Percentiles rank a stretch among this genome's conserved stretches.
phyloP scores from a whole-genome alignment of 768 basidiomycete genomes.

The Leccinum obscurum region DNA sequence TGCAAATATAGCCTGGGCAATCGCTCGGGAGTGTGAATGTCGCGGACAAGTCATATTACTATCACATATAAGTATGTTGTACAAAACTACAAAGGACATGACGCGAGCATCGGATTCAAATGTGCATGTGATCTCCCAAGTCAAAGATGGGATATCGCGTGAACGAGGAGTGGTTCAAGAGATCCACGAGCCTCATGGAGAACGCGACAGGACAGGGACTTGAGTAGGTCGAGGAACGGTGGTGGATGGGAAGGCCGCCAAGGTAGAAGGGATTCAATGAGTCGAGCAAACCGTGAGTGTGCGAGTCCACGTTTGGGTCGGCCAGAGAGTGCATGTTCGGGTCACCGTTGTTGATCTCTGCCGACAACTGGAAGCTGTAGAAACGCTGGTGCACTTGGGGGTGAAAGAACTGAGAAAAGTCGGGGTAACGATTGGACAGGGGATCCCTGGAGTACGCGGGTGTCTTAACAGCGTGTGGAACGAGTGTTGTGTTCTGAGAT shows the following conservation, averaged over 20 bases:
- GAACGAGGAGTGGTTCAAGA: constrained; percentile 2
- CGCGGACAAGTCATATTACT: constrained; percentile 1
- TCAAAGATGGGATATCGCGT: background rate
- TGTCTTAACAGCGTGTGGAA: background rate
- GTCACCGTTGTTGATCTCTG: background rate
- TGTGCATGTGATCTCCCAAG: background rate
- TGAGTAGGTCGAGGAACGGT: background rate
- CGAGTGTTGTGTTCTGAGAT: background rate
- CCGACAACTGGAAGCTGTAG: background rate
- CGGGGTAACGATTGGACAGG: constrained; percentile 32
- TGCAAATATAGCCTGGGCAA: constrained; percentile 53
- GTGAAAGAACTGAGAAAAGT: constrained; percentile 34
- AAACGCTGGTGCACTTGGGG: constrained; percentile 16
- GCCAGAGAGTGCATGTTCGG: background rate
- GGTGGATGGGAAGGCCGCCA: background rate
- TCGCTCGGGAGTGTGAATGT: constrained; percentile 11
- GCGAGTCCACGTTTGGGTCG: background rate
- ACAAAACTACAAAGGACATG: constrained; percentile 11
- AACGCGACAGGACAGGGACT: constrained; percentile 24
- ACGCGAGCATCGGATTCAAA: background rate
- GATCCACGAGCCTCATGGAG: constrained; percentile 19
- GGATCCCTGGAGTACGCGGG: constrained; percentile 33
- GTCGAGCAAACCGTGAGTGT: constrained; percentile 1
- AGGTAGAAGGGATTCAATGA: background rate
- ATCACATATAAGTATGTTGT: constrained; percentile 3